phyloP scores from a whole-genome alignment of 2,329 filamentous ascomycete species.

The Nemania serpens region DNA sequence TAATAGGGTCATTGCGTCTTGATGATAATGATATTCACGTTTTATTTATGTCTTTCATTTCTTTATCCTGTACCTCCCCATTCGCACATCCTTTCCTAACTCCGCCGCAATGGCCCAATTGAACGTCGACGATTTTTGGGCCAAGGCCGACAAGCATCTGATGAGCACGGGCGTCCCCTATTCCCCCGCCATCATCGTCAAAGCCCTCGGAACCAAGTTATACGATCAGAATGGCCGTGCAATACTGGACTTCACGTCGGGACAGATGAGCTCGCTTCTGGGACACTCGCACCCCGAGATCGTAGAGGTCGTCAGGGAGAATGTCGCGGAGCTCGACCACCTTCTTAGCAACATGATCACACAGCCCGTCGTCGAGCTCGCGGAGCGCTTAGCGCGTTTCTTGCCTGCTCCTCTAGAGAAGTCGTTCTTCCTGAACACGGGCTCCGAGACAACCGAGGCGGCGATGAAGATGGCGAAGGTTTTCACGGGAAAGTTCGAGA shows the following conservation, averaged over 20 bases:
- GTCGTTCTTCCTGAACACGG: slow-evolving; percentile 62
- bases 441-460: slow-evolving; percentile 62
- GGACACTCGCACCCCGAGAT: slow-evolving; percentile 64
- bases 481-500: slow-evolving; percentile 67
- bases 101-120: slow-evolving; percentile 4
- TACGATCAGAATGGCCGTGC: slow-evolving; percentile 51
- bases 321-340: slow-evolving; percentile 60
- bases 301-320: slow-evolving; percentile 54
- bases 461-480: slow-evolving; percentile 68
- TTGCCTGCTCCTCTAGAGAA: slow-evolving; percentile 57
- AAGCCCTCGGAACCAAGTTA: slow-evolving; percentile 50
- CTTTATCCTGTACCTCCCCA: neutral
- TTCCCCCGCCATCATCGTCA: slow-evolving; percentile 45
- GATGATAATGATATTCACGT: neutral
- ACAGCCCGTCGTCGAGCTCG: slow-evolving; percentile 60
- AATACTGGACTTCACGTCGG: slow-evolving; percentile 64
- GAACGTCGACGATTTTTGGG: slow-evolving; percentile 26
- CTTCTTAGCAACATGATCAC: slow-evolving; percentile 64
- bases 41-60: neutral
- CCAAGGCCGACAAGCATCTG: slow-evolving; percentile 36
- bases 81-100: neutral
- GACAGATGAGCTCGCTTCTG: slow-evolving; percentile 64
- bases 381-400: slow-evolving; percentile 53
- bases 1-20: neutral
- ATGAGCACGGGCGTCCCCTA: slow-evolving; percentile 16